Evolutionary conservation across 495 filamentous ascomycete genomes (phyloP).

Genomic region (Viridothelium virens): DNA sequence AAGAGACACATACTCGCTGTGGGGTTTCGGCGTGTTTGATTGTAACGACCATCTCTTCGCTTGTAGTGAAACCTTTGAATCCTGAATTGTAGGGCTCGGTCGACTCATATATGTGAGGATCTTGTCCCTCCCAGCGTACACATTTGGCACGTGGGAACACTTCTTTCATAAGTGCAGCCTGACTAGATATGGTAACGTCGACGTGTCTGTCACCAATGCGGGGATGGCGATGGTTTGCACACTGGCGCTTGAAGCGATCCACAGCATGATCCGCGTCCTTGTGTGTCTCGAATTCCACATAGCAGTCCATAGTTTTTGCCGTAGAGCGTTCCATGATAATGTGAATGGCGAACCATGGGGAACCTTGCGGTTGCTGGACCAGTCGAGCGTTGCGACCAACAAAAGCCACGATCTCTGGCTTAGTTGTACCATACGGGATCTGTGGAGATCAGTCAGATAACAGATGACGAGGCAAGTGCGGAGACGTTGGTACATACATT

Average conservation of each 20-base stretch:
- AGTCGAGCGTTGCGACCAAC: slow-evolving; percentile 59
- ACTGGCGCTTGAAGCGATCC: slow-evolving; percentile 39
- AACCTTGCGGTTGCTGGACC: slow-evolving; percentile 45
- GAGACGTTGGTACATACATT: slow-evolving; percentile 27
- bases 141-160: slow-evolving; percentile 63
- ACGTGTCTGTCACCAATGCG: slow-evolving; percentile 60
- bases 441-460: slow-evolving; percentile 25
- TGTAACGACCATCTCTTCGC: slow-evolving; percentile 62
- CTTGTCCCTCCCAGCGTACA: slow-evolving; percentile 48
- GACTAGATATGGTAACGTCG: slow-evolving; percentile 53
- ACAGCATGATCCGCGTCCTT: slow-evolving; percentile 49
- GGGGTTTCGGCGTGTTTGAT: slow-evolving; percentile 61
- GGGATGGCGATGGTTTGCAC: slow-evolving; percentile 38
- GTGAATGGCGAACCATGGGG: slow-evolving; percentile 49
- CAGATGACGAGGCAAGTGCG: background rate
- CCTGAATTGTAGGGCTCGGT: slow-evolving; percentile 52
- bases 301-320: slow-evolving; percentile 70
- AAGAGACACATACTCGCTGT: slow-evolving; percentile 49
- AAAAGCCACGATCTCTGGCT: slow-evolving; percentile 60
- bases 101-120: slow-evolving; percentile 34
- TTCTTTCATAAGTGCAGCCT: slow-evolving; percentile 54
- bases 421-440: slow-evolving; percentile 63
- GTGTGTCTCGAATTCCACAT: slow-evolving; percentile 54
- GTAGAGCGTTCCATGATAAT: slow-evolving; percentile 78
- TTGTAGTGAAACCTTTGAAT: slow-evolving; percentile 62